Percentiles rank a stretch among this genome's conserved stretches.
Evolutionary conservation across 169 alveolate genomes (phyloP).

Genomic region (Plasmodium vinckei): DNA sequence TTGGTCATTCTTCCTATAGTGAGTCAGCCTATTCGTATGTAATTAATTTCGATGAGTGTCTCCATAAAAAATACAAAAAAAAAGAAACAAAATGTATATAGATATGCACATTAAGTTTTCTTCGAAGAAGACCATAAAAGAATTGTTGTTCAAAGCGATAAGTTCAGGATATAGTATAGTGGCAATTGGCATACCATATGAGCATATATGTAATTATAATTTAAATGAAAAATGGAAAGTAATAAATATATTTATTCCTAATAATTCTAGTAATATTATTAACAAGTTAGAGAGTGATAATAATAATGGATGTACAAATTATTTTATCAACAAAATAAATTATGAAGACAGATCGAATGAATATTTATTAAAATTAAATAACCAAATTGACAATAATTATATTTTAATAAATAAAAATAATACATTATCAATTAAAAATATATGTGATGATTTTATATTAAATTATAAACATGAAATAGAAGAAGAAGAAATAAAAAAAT

Average conservation of each 20-base stretch:
- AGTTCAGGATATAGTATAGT: constrained; percentile 52
- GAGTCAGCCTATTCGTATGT: no score
- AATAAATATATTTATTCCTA: constrained; percentile 12
- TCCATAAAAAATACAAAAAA: not conserved
- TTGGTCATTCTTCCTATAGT: no score
- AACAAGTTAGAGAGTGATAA: not conserved
- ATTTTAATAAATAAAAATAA: constrained; percentile 49
- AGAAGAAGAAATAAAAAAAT: constrained; percentile 1
- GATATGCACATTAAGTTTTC: constrained; percentile 29
- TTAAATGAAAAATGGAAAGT: constrained; percentile 19
- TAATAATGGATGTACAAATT: constrained; percentile 8
- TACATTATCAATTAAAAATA: constrained; percentile 32
- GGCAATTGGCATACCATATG: constrained; percentile 46
- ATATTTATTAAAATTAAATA: constrained; percentile 23
- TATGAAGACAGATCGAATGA: constrained; percentile 21
- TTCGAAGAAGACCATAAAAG: constrained; percentile 13
- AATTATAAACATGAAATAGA: constrained; percentile 10
- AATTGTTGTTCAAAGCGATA: constrained; percentile 27
- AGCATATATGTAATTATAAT: not conserved
- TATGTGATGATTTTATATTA: constrained; percentile 71
- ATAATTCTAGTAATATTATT: not conserved
- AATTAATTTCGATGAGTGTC: not conserved
- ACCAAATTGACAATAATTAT: constrained; percentile 16
- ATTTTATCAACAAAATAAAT: constrained; percentile 29
- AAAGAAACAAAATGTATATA: constrained; percentile 30